These are phyloP conservation scores for Gracilariopsis chorda DNA, from an alignment of 23 red algal genomes.

Conservation along the genomic window DNA sequence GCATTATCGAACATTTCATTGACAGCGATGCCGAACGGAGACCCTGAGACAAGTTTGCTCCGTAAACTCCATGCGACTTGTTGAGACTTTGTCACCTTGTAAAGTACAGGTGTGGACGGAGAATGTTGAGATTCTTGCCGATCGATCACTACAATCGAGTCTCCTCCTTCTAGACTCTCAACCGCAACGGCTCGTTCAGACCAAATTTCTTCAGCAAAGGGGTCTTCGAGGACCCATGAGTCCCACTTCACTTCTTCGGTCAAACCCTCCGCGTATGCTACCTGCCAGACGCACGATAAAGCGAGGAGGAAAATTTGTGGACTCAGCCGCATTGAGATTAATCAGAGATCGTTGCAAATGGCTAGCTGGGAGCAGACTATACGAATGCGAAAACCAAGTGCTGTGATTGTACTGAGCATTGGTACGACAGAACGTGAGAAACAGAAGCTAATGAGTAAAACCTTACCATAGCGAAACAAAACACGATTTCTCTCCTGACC, in stretches of 20 bases:
- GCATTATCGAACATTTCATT: slow-evolving; percentile 7
- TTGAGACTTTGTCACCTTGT: not conserved
- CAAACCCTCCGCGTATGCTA: not conserved
- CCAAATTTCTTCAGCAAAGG: not conserved
- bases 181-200: slow-evolving; percentile 13
- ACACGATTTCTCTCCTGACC: no score
- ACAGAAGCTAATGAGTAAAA: no score
- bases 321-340: no score
- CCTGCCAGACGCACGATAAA: no score
- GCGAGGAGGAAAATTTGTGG: no score
- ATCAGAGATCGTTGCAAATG: no score
- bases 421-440: no score
- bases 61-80: not conserved
- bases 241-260: not conserved
- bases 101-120: not conserved
- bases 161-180: not conserved
- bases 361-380: no score
- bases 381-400: no score
- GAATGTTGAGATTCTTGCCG: not conserved
- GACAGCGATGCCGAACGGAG: slow-evolving; percentile 13
- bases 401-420: no score
- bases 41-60: not conserved
- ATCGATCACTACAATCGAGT: slow-evolving; percentile 10
- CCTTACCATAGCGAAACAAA: no score
- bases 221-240: not conserved